Evolutionary conservation across 495 filamentous ascomycete genomes (phyloP).

Genomic region (Friedmanniomyces simplex): DNA sequence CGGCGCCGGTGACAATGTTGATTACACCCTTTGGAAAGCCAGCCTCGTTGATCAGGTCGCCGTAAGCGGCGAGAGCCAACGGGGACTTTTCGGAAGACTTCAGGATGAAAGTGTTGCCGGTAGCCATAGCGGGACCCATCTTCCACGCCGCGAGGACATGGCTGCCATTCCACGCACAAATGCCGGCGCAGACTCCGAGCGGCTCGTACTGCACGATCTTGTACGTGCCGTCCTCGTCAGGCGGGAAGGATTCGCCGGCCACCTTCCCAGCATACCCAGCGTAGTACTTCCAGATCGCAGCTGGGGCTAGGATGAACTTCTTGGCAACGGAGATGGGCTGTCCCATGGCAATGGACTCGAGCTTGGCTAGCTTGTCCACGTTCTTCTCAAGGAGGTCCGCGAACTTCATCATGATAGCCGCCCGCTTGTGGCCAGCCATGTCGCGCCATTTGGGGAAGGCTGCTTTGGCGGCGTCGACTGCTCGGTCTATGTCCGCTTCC

Average conservation of each 20-base stretch:
- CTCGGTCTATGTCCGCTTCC: slow-evolving; percentile 30
- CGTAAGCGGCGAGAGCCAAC: slow-evolving; percentile 21
- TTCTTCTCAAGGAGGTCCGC: slow-evolving; percentile 35
- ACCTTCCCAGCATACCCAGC: slow-evolving; percentile 21
- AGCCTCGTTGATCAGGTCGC: slow-evolving; percentile 28
- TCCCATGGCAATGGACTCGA: slow-evolving; percentile 20
- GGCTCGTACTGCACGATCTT: slow-evolving; percentile 34
- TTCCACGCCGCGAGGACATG: slow-evolving; percentile 24
- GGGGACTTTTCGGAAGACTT: slow-evolving; percentile 32
- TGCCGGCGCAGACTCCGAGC: slow-evolving; percentile 30
- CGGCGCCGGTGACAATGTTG: slow-evolving; percentile 30
- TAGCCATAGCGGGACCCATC: slow-evolving; percentile 27
- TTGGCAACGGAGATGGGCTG: slow-evolving; percentile 15
- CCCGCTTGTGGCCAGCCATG: slow-evolving; percentile 22
- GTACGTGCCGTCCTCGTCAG: slow-evolving; percentile 28
- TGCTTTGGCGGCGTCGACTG: slow-evolving; percentile 29
- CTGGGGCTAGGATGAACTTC: slow-evolving; percentile 6
- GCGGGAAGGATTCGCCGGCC: slow-evolving; percentile 16
- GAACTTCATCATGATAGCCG: slow-evolving; percentile 29
- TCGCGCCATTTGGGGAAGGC: slow-evolving; percentile 29
- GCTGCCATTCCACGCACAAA: slow-evolving; percentile 32
- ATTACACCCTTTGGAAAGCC: slow-evolving; percentile 33
- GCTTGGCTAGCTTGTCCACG: slow-evolving; percentile 15
- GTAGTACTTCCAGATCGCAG: slow-evolving; percentile 17
- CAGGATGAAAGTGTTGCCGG: slow-evolving; percentile 31